Percentiles rank a stretch among this genome's conserved stretches.
These are phyloP conservation scores for Drechslerella stenobrocha DNA, from an alignment of 2,329 filamentous ascomycete genomes.

Conservation along the genomic window DNA sequence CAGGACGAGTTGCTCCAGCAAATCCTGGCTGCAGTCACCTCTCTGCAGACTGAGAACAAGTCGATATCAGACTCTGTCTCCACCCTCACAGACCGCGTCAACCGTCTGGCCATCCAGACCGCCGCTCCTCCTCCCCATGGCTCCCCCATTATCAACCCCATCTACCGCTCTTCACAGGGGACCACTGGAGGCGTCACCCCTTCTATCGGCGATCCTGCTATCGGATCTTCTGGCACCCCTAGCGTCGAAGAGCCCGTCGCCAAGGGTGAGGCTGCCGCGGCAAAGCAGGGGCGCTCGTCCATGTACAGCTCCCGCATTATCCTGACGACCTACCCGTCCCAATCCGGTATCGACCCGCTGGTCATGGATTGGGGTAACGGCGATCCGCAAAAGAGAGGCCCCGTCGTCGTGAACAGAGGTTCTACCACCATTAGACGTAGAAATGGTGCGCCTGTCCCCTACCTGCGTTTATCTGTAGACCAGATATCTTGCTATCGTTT, in stretches of 20 bases:
- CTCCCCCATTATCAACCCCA: conserved; percentile 24
- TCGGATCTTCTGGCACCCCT: conserved; percentile 43
- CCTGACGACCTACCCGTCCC: conserved; percentile 84
- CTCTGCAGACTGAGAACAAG: conserved; percentile 63
- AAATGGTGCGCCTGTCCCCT: conserved; percentile 66
- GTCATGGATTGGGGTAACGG: conserved; percentile 82
- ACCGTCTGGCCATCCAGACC: conserved; percentile 63
- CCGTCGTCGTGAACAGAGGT: conserved; percentile 80
- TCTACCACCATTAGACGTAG: conserved; percentile 75
- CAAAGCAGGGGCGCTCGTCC: conserved; percentile 56
- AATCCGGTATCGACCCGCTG: conserved; percentile 90
- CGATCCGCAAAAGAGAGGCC: conserved; percentile 75
- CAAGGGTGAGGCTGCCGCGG: conserved; percentile 18
- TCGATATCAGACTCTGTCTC: conserved; percentile 64
- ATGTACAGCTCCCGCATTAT: conserved; percentile 65
- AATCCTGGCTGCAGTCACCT: conserved; percentile 62
- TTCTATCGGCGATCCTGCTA: conserved; percentile 33
- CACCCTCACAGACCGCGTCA: conserved; percentile 65
- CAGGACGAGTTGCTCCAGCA: conserved; percentile 57
- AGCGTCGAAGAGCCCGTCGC: conserved; percentile 54
- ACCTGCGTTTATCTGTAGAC: not conserved
- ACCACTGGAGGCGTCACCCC: conserved; percentile 11
- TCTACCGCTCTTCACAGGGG: conserved; percentile 31
- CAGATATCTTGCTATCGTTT: no score
- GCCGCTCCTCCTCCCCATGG: conserved; percentile 54